A percentile compares a stretch with the other conserved stretches of the same genome.
These are phyloP conservation scores for Lentinula raphanica DNA, from an alignment of 768 basidiomycete genomes.

Conservation along the genomic window DNA sequence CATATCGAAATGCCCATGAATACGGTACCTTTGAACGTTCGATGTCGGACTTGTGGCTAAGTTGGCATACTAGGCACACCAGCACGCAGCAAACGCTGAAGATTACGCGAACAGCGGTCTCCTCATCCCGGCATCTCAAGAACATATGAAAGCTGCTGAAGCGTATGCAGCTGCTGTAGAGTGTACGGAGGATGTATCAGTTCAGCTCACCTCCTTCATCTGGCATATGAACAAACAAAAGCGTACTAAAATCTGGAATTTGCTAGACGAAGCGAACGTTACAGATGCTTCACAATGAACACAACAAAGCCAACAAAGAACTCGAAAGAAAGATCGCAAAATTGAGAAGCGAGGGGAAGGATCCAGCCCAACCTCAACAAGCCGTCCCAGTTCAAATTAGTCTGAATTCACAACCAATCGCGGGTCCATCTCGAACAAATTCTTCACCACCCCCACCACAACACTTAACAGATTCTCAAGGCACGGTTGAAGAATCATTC, in stretches of 20 bases:
- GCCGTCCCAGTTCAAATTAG: conserved; percentile 20
- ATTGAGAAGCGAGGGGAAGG: conserved; percentile 70
- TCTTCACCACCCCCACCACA: conserved; percentile 42
- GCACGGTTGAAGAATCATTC: conserved; percentile 80
- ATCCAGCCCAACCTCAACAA: conserved; percentile 70
- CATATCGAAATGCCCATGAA: conserved; percentile 46
- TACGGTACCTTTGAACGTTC: conserved; percentile 30
- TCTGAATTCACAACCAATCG: conserved; percentile 19
- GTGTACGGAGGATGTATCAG: conserved; percentile 68
- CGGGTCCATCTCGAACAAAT: conserved; percentile 31
- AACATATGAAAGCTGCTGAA: conserved; percentile 72
- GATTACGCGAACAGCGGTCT: conserved; percentile 63
- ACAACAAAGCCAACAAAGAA: conserved; percentile 65
- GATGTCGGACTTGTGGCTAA: background rate
- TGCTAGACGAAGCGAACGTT: conserved; percentile 72
- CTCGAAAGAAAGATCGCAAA: conserved; percentile 68
- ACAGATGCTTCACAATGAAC: conserved; percentile 70
- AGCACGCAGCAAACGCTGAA: conserved; percentile 77
- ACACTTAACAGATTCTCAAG: conserved; percentile 47
- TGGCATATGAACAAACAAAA: background rate
- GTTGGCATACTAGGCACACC: conserved; percentile 59
- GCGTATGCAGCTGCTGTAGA: conserved; percentile 72
- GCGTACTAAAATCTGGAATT: conserved; percentile 6
- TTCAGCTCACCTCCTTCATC: conserved; percentile 26
- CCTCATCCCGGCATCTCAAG: conserved; percentile 66